Conservation (phyloP, 2,329 filamentous ascomycete species). For the Sporothrix euskadiensis region DNA sequence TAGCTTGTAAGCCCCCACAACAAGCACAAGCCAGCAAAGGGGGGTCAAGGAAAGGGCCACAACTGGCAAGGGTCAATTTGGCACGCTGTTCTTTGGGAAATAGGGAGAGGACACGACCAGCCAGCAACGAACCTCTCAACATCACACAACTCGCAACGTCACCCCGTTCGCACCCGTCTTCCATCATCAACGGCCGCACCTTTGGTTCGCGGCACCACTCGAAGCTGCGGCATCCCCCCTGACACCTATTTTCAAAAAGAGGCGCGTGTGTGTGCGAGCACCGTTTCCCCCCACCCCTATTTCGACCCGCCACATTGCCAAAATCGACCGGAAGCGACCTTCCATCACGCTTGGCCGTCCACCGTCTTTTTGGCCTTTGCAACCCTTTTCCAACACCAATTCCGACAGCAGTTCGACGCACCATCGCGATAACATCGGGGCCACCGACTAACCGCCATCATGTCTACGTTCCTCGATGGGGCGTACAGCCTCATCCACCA, state of each 20-base stretch:
- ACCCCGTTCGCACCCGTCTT: slow-evolving; percentile 12
- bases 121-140: slow-evolving; percentile 26
- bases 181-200: slow-evolving; percentile 19
- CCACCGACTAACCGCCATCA: slow-evolving; percentile 52
- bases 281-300: slow-evolving; percentile 2
- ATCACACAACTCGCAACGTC: slow-evolving; percentile 25
- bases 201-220: slow-evolving; percentile 22
- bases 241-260: not conserved
- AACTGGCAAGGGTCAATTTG: slow-evolving; percentile 29
- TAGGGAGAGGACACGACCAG: slow-evolving; percentile 24
- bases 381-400: not conserved
- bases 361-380: slow-evolving; percentile 9
- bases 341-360: not conserved
- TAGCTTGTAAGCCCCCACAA: slow-evolving; percentile 22
- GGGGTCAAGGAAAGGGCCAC: slow-evolving; percentile 21
- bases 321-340: not conserved
- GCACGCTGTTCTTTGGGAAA: slow-evolving; percentile 33
- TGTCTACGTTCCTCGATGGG: slow-evolving; percentile 93
- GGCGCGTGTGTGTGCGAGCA: slow-evolving; percentile 19
- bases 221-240: slow-evolving; percentile 22
- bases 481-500: slow-evolving; percentile 96
- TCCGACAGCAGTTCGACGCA: not conserved
- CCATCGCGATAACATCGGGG: not conserved
- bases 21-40: slow-evolving; percentile 30
- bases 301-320: slow-evolving; percentile 10